Evolutionary conservation across 148 eudicot species (phyloP).

Genomic region (Camellia lanceoleosa): DNA sequence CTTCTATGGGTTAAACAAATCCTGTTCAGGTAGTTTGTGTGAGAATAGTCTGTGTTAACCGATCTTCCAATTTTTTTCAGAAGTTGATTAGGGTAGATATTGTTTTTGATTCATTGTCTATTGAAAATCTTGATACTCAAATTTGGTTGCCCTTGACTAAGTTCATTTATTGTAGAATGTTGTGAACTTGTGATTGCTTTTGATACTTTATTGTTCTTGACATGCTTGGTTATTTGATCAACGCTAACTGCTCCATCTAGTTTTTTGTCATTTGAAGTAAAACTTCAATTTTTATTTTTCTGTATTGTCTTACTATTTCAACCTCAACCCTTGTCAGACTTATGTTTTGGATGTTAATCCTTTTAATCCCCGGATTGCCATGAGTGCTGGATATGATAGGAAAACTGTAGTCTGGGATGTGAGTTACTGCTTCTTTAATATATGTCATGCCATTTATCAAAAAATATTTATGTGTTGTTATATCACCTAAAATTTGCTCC

Average conservation of each 20-base stretch:
- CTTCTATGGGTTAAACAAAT: background rate
- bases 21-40: background rate
- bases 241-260: background rate
- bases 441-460: too few species aligned
- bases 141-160: background rate
- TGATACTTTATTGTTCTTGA: background rate
- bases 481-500: background rate
- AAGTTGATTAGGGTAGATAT: background rate
- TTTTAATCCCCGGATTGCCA: slow-evolving; percentile 95
- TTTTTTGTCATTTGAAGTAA: background rate
- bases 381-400: slow-evolving; percentile 99
- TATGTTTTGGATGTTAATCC: slow-evolving; percentile 94
- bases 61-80: too few species aligned
- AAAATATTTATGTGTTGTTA: background rate
- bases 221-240: background rate
- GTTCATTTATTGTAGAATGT: background rate
- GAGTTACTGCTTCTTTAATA: slow-evolving; percentile 33
- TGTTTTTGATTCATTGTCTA: background rate
- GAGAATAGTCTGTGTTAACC: too few species aligned
- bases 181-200: background rate
- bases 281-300: too few species aligned
- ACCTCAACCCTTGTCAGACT: slow-evolving; percentile 38
- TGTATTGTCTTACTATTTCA: slow-evolving; percentile 13
- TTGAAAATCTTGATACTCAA: too few species aligned
- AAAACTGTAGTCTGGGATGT: slow-evolving; percentile 93